These are phyloP conservation scores for Umbelopsis isabellina DNA, from an alignment of 192 early-diverging fungal species.

Conservation along the genomic window DNA sequence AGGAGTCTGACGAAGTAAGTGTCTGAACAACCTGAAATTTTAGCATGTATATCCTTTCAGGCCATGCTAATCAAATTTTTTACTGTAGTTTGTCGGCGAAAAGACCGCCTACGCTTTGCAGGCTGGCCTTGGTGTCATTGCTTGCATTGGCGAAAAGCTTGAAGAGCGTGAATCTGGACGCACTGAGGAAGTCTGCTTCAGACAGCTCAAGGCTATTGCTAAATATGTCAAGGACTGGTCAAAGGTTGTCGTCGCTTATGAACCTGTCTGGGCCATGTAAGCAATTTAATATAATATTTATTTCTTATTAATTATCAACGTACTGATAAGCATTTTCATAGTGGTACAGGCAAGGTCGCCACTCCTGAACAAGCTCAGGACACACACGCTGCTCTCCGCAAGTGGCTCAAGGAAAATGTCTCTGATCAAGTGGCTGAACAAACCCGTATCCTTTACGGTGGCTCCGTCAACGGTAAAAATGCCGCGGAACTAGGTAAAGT, in stretches of 20 bases:
- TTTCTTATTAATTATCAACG: background rate
- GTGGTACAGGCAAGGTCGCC: slow-evolving; percentile 97
- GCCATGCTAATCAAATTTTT: background rate
- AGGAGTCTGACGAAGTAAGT: slow-evolving; percentile 80
- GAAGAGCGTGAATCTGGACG: slow-evolving; percentile 89
- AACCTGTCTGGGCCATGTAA: slow-evolving; percentile 98
- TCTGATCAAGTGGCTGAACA: slow-evolving; percentile 69
- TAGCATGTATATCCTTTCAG: background rate
- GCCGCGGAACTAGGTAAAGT: background rate
- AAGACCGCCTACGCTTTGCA: slow-evolving; percentile 89
- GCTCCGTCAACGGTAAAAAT: slow-evolving; percentile 17
- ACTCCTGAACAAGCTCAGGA: slow-evolving; percentile 96
- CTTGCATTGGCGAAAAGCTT: slow-evolving; percentile 95
- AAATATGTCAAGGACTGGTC: slow-evolving; percentile 84
- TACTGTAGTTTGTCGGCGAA: slow-evolving; percentile 70
- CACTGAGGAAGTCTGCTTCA: slow-evolving; percentile 85
- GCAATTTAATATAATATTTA: background rate
- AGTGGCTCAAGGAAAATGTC: slow-evolving; percentile 16
- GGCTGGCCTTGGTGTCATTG: slow-evolving; percentile 89
- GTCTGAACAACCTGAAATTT: background rate
- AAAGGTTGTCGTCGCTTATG: slow-evolving; percentile 97
- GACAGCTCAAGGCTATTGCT: slow-evolving; percentile 88
- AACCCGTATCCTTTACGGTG: slow-evolving; percentile 78
- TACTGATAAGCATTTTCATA: slow-evolving; percentile 10
- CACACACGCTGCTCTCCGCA: slow-evolving; percentile 63